phyloP scores from a whole-genome alignment of 164 flowering plant genomes.

The Warburgia ugandensis region DNA sequence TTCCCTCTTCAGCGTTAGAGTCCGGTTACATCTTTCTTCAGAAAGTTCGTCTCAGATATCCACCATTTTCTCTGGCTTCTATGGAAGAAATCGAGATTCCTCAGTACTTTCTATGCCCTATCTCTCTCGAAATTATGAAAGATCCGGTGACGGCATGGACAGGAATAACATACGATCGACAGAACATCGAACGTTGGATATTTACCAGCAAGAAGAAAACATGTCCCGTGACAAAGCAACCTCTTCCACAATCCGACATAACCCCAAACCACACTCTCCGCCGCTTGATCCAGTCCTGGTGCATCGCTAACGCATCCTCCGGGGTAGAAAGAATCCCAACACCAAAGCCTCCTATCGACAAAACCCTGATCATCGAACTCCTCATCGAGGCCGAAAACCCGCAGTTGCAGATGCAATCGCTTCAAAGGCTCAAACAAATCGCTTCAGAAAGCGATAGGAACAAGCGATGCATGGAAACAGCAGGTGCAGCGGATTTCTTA shows the following conservation, averaged over 20 bases:
- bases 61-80: not conserved
- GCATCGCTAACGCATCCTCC: slow-evolving; percentile 44
- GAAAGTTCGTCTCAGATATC: not conserved
- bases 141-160: slow-evolving; percentile 76
- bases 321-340: slow-evolving; percentile 64
- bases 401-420: slow-evolving; percentile 22
- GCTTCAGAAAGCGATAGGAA: slow-evolving; percentile 30
- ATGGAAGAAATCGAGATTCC: slow-evolving; percentile 63
- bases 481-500: slow-evolving; percentile 47
- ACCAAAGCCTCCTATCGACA: slow-evolving; percentile 46
- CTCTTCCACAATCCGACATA: slow-evolving; percentile 23
- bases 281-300: slow-evolving; percentile 77
- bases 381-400: slow-evolving; percentile 29
- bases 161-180: slow-evolving; percentile 81
- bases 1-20: not conserved
- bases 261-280: slow-evolving; percentile 82
- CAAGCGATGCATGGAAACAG: slow-evolving; percentile 31
- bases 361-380: slow-evolving; percentile 32
- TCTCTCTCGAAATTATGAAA: slow-evolving; percentile 67
- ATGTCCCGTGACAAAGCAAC: slow-evolving; percentile 67
- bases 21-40: not conserved
- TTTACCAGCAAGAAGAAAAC: slow-evolving; percentile 35
- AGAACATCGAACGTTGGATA: slow-evolving; percentile 67
- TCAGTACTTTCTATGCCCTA: slow-evolving; percentile 64
- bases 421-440: slow-evolving; percentile 33